Base-by-base conservation (phyloP, 2,329 filamentous ascomycete species). In the Beauveria caledonica region DNA sequence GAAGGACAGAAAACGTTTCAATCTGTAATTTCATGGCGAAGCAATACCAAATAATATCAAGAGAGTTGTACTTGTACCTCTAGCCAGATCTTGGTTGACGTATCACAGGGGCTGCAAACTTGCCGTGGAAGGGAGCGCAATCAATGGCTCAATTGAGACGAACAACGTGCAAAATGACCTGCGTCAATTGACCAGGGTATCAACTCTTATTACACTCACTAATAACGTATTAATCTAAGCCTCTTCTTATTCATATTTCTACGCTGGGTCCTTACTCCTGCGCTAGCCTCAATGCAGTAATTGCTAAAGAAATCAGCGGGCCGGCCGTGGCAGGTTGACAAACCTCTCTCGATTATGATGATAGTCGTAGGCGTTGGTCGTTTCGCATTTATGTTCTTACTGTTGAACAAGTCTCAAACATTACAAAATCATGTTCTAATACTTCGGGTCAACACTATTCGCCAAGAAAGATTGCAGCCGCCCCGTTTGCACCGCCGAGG, bases 1-100 rank as follows among this genome's bases (percentile, higher is more conserved):
- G 78, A 97, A 97, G 79, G 81, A 89, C 70, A 82, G 94, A 69
- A 97, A 93, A 66, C 87, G 90, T 72, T 99, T 97, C 78, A 94
- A 95, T 75, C 79, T 99, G 71, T 97, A 81, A 64, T 57, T 56
- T 56, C 15, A 49, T 42, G 36, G 46, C 56, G 39, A 52, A 44
- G n/a, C n/a, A 44, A 44, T 33, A 7, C 6, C 9, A 29, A 5
- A 44, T 51, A 19, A 17, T 8, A 51, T 51, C 15, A 19, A 40
- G 19, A 58, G 8, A 49, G 6, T 3, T 48, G 53, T 56, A 33
- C 10, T 48, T 48, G n/a, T 42, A 58, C n/a, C 27, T 9, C 9
- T n/a, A 7, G 33, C 51, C 13, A 40, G 15, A 42, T 53, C 10
- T 25, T 11, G 15, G 23, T 11, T 44, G 23, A 29, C 25, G 7